Evolutionary conservation across 2,329 filamentous ascomycete species (phyloP), one percentile per base, ranked within the genome.

Genomic region (Xylariales sp.): DNA sequence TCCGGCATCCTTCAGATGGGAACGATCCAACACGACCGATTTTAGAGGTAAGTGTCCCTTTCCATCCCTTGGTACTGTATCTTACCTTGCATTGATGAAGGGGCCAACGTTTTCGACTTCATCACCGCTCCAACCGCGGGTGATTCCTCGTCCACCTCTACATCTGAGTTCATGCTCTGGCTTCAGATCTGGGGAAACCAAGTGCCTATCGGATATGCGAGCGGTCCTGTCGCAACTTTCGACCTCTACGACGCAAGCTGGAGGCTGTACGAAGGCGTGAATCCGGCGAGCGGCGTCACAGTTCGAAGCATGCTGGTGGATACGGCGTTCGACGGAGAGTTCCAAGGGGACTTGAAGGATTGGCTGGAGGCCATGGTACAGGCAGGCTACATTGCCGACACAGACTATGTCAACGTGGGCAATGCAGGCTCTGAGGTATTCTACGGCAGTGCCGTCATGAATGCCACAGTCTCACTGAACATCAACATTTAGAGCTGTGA

Each of bases 141-240:
- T 7, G 50, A 53, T 42, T 12, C 18, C 4, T 28, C 34, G 3
- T 50, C 47, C 3, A 47, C 46, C 1, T 42, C 45, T 3, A 43
- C 46, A 4, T 46, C 46, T 8, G 51, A 54, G 41, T 51, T 54
- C 43, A 54, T 54, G 51, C 49, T 54, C 1, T 54, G 46, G 46
- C 31, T 54, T 28, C 12, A 44, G n/a, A 50, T 45, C 43, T 50
- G 47, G 51, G 51, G 49, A 15, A 40, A 45, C 15, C 51, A 54
- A 33, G 43, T 51, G 4, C 51, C 51, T 9, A 50, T 54, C 40
- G 51, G 50, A 2, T 53, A 46, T 31, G 37, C 43, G 6, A 29
- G 32, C 2, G 50, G 50, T 5, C 48, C 49, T 20, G 49, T 53
- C 15, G 49, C 49, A 2, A 51, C 46, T 3, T 21, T 53, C 21